phyloP scores from a whole-genome alignment of 2,329 filamentous ascomycete species.

The Pseudogymnoascus pannorum region DNA sequence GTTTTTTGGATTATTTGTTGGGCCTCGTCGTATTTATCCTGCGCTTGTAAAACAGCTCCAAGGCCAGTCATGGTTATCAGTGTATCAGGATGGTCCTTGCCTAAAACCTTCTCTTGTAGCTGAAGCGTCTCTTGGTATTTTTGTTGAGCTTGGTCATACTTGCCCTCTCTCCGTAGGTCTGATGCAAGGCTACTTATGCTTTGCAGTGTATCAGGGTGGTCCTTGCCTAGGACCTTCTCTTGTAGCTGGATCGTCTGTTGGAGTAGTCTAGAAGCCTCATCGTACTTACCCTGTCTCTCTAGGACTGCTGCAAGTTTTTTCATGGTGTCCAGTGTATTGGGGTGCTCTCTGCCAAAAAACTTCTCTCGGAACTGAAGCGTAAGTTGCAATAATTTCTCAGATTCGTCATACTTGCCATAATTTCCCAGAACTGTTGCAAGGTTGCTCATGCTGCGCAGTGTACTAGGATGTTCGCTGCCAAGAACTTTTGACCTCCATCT shows the following conservation, averaged over 20 bases:
- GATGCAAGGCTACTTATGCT: too few relatives aligned
- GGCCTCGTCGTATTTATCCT: too few relatives aligned
- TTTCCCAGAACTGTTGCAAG: slow-evolving; percentile 12
- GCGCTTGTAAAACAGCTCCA: slow-evolving; percentile 7
- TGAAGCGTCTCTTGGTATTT: slow-evolving; percentile 5
- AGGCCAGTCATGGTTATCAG: slow-evolving; percentile 21
- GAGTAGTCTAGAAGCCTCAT: slow-evolving; percentile 1
- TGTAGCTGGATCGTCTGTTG: slow-evolving; percentile 9
- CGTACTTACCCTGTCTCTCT: not conserved
- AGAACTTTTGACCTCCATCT: slow-evolving; percentile 15
- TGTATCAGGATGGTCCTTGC: slow-evolving; percentile 19
- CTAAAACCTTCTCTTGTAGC: slow-evolving; percentile 16
- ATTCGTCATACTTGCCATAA: slow-evolving; percentile 8
- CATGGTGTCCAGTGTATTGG: slow-evolving; percentile 12
- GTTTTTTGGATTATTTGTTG: not conserved
- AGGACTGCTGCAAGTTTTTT: slow-evolving; percentile 8
- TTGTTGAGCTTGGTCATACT: too few relatives aligned
- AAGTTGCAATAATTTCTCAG: not conserved
- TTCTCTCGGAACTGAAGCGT: not conserved
- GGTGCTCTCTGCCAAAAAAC: slow-evolving; percentile 1
- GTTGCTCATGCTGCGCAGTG: slow-evolving; percentile 20
- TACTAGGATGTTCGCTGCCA: slow-evolving; percentile 20
- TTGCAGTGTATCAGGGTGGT: slow-evolving; percentile 21
- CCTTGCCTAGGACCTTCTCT: slow-evolving; percentile 17
- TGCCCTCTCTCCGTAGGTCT: too few relatives aligned